phyloP scores from a whole-genome alignment of 495 filamentous ascomycete genomes.

The Darksidea phi region DNA sequence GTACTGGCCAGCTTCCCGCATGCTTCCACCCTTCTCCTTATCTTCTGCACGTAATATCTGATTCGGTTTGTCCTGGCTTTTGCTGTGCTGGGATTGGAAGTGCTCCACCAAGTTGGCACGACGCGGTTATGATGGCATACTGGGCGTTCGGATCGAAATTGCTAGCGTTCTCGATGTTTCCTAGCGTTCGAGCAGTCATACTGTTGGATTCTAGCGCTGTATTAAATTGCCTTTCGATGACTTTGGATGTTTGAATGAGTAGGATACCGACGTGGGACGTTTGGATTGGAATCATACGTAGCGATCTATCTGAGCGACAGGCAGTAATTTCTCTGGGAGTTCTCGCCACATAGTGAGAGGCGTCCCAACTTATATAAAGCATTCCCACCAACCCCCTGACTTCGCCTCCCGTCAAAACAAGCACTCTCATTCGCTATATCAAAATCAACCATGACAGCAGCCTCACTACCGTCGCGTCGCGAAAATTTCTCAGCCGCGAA shows the following conservation, averaged over 20 bases:
- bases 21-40: background rate
- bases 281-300: no score
- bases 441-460: background rate
- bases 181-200: background rate
- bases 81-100: slow-evolving; percentile 9
- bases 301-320: no score
- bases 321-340: no score
- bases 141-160: slow-evolving; percentile 1
- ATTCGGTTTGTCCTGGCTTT: slow-evolving; percentile 1
- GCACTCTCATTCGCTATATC: slow-evolving; percentile 10
- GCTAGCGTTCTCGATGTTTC: slow-evolving; percentile 11
- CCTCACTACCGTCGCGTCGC: background rate
- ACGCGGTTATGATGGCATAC: slow-evolving; percentile 16
- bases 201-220: background rate
- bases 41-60: background rate
- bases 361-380: background rate
- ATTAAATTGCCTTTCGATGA: slow-evolving; percentile 6
- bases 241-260: no score
- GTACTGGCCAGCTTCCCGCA: slow-evolving; percentile 24
- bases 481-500: slow-evolving; percentile 3
- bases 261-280: no score
- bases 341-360: no score
- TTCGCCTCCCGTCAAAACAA: background rate
- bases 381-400: slow-evolving; percentile 1
- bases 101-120: slow-evolving; percentile 7